Evolutionary conservation across 2,329 filamentous ascomycete genomes (phyloP).

Genomic region (Arthroderma sp.): DNA sequence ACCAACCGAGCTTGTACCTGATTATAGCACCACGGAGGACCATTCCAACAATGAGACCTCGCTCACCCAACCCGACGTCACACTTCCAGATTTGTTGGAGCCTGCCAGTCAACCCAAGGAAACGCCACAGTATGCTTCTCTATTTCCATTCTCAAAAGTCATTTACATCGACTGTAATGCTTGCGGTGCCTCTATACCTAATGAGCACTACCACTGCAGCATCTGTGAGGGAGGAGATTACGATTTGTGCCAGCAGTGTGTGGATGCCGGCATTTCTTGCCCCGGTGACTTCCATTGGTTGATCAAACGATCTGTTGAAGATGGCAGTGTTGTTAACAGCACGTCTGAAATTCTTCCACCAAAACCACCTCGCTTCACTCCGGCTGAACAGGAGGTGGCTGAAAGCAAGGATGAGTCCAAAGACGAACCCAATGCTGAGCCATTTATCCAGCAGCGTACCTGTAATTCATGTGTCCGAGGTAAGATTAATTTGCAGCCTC

Average conservation of each 20-base stretch:
- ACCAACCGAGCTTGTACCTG: neutral
- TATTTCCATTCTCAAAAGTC: constrained; percentile 25
- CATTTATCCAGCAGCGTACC: constrained; percentile 4
- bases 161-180: constrained; percentile 92
- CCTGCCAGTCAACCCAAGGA: neutral
- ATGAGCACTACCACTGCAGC: constrained; percentile 86
- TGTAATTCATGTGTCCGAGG: constrained; percentile 54
- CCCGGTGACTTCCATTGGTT: constrained; percentile 74
- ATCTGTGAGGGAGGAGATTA: constrained; percentile 90
- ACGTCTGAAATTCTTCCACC: constrained; percentile 67
- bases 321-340: constrained; percentile 71
- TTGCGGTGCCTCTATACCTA: constrained; percentile 65
- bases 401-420: constrained; percentile 1
- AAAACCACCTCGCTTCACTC: constrained; percentile 27
- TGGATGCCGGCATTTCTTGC: constrained; percentile 64
- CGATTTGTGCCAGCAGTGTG: constrained; percentile 73
- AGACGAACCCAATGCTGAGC: constrained; percentile 2
- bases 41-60: constrained; percentile 2
- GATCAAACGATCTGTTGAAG: constrained; percentile 73
- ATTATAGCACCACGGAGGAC: constrained; percentile 8
- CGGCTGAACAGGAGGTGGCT: neutral
- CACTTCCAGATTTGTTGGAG: neutral
- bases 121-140: constrained; percentile 10
- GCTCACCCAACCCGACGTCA: neutral
- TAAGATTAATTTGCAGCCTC: constrained; percentile 20